phyloP scores from a whole-genome alignment of 73 alveolate species.

The Blepharisma stoltei region DNA sequence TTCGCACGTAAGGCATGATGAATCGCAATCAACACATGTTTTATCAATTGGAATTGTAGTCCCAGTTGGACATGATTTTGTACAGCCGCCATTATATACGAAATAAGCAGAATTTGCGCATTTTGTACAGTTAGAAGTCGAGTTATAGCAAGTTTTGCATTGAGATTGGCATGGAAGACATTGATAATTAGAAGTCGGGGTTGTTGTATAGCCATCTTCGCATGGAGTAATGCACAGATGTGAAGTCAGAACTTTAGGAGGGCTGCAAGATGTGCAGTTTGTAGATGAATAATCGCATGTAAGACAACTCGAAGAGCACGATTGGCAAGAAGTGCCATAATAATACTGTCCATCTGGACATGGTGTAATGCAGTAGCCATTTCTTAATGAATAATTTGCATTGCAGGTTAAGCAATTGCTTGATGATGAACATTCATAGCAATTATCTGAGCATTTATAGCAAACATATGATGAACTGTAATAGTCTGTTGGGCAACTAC shows the following conservation, averaged over 20 bases:
- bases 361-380: not conserved
- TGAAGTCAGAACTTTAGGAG: not conserved
- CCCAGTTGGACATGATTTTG: not conserved
- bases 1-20: not conserved
- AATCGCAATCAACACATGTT: not conserved
- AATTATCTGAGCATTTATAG: not conserved
- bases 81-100: not conserved
- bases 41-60: not conserved
- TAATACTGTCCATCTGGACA: not conserved
- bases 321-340: not conserved
- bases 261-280: not conserved
- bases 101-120: slow-evolving; percentile 10
- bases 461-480: not conserved
- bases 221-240: not conserved
- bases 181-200: not conserved
- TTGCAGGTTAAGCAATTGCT: not conserved
- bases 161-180: not conserved
- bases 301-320: not conserved
- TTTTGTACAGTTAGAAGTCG: not conserved
- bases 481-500: slow-evolving; percentile 8
- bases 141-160: not conserved
- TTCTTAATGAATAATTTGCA: not conserved
- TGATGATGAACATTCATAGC: not conserved
- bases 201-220: not conserved
- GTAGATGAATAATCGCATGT: not conserved